Percentiles rank a stretch among this genome's conserved stretches.
These are phyloP conservation scores for Hamamelis virginiana DNA, from an alignment of 164 flowering plant genomes.

Conservation along the genomic window DNA sequence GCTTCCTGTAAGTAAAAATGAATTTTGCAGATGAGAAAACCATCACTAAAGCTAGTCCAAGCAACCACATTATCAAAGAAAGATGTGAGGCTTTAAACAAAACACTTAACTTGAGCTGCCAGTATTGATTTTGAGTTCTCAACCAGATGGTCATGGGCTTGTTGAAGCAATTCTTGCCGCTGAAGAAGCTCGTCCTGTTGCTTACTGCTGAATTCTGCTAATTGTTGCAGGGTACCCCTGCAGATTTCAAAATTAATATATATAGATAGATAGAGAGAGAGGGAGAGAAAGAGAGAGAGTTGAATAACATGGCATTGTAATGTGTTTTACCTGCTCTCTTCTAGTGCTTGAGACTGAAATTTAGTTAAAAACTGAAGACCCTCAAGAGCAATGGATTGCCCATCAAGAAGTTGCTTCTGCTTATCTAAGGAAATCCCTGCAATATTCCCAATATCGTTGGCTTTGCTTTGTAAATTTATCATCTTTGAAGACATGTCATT, in stretches of 20 bases:
- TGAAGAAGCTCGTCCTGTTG: conserved; percentile 68
- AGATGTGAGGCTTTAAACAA: background rate
- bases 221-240: conserved; percentile 49
- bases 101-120: conserved; percentile 64
- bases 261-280: no score
- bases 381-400: conserved; percentile 61
- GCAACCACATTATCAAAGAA: no score
- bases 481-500: conserved; percentile 52
- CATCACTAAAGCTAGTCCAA: background rate
- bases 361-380: conserved; percentile 51
- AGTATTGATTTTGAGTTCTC: conserved; percentile 63
- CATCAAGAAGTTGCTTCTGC: conserved; percentile 64
- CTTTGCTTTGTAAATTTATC: conserved; percentile 53
- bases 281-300: no score
- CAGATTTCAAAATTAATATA: background rate
- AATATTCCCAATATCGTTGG: conserved; percentile 59
- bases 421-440: conserved; percentile 63
- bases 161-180: conserved; percentile 60
- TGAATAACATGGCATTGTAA: background rate
- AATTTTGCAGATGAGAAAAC: background rate
- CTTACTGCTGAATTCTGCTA: conserved; percentile 53
- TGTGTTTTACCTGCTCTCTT: conserved; percentile 70
- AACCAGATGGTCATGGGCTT: conserved; percentile 60
- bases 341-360: conserved; percentile 35
- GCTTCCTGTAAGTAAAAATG: conserved; percentile 46